Base-by-base conservation (phyloP, 2,329 filamentous ascomycete species). In the Penicillium sp. region DNA sequence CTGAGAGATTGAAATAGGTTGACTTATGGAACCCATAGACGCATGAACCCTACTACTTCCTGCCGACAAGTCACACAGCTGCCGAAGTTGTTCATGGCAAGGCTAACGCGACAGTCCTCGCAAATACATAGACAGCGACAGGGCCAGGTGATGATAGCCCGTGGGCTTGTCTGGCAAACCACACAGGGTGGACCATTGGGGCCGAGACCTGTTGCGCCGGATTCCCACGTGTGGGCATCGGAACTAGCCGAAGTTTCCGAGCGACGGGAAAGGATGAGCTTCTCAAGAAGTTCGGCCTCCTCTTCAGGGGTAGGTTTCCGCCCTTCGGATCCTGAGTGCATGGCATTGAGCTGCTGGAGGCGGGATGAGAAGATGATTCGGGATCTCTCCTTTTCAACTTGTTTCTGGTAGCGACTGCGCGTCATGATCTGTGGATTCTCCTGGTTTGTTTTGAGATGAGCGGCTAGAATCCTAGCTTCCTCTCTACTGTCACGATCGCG, bases 61-160 rank as follows among this genome's bases (percentile, higher is more conserved):
- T 91, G 85, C 50, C 94, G 84, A 73, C 94, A 97, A 68, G 93
- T 97, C 39, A 97, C 92, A 71, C 94, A 99, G 70, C 91, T 95
- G 62, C 92, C 91, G 72, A 96, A 97, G 72, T 97, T 97, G 72
- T 97, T 95, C 86, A 96, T 92, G 4, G 94, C 94, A 60, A 97
- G 81, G 43, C 91, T 93, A 36, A 97, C 90, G 33, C 94, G 83
- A 71, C 94, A 97, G 65, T 97, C 94, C 72, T 99, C 94, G 71
- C 94, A 97, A 13, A 97, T 82, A 65, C 91, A 93, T 57, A 99
- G 81, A 71, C 94, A 99, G 2, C 94, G 89, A 72, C 94, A 99
- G 0, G 94, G 94, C 94, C 94, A 97, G 2, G 96, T 88, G 53
- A 99, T 89, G 59, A 97, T 89, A 8, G 90, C 95, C 19, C 94